A percentile compares a stretch with the other conserved stretches of the same genome.
phyloP scores from a whole-genome alignment of 1,284 basidiomycete genomes.

The Austroboletus novae-zelandiae region DNA sequence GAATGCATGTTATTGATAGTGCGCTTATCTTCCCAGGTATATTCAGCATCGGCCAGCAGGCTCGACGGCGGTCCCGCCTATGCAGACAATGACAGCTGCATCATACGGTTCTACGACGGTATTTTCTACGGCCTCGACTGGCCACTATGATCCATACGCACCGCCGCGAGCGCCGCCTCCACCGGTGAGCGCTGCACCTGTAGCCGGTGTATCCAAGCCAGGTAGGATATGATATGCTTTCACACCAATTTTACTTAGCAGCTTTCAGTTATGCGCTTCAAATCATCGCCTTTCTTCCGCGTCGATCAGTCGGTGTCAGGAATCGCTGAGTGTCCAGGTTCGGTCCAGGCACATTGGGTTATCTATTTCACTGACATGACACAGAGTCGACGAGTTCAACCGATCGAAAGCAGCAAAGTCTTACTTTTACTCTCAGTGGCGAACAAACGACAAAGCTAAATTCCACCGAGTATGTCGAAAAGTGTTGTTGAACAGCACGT shows the following conservation, averaged over 20 bases:
- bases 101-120: slow-evolving; percentile 24
- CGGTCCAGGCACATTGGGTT: slow-evolving; percentile 9
- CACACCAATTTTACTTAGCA: slow-evolving; percentile 7
- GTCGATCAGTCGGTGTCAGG: slow-evolving; percentile 63
- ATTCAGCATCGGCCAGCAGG: slow-evolving; percentile 25
- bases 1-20: slow-evolving; percentile 16
- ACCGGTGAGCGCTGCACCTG: slow-evolving; percentile 35
- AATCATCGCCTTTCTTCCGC: slow-evolving; percentile 74
- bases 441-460: slow-evolving; percentile 66
- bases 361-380: slow-evolving; percentile 12
- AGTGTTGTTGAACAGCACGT: slow-evolving; percentile 2
- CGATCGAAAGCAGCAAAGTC: slow-evolving; percentile 65
- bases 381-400: slow-evolving; percentile 74
- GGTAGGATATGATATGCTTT: slow-evolving; percentile 17
- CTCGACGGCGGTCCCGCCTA: slow-evolving; percentile 24
- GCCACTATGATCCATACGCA: slow-evolving; percentile 64
- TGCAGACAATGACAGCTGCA: slow-evolving; percentile 18
- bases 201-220: slow-evolving; percentile 30
- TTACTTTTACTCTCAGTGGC: slow-evolving; percentile 60
- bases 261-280: slow-evolving; percentile 66
- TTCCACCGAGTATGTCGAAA: slow-evolving; percentile 42
- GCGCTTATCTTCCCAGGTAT: slow-evolving; percentile 21
- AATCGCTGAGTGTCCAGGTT: slow-evolving; percentile 75
- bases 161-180: slow-evolving; percentile 49
- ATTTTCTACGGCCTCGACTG: slow-evolving; percentile 25